phyloP scores from a whole-genome alignment of 176 grass and related monocot species.

The Aegilops sharonensis region DNA sequence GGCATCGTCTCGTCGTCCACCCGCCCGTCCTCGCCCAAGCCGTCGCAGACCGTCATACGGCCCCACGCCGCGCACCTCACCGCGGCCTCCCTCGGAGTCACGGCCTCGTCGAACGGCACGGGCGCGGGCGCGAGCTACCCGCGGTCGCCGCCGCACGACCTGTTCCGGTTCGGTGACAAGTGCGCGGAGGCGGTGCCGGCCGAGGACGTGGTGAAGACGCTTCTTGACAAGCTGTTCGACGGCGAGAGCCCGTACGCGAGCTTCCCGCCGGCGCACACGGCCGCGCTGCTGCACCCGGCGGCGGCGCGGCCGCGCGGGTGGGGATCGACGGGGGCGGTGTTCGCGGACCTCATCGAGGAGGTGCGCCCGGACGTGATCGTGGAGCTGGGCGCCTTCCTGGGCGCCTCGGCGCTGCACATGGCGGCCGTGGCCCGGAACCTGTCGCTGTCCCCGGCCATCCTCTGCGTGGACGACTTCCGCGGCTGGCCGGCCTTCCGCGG shows the following conservation, averaged over 20 bases:
- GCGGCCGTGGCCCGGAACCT: conserved; percentile 62
- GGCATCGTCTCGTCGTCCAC: conserved; percentile 59
- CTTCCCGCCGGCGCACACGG: conserved; percentile 57
- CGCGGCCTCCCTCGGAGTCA: neutral
- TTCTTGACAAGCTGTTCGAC: conserved; percentile 63
- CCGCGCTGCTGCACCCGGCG: conserved; percentile 56
- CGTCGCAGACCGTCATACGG: conserved; percentile 30
- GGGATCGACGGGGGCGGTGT: conserved; percentile 84
- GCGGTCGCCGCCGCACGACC: conserved; percentile 53
- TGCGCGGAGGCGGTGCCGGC: conserved; percentile 51
- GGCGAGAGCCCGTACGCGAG: conserved; percentile 65
- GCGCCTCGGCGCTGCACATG: conserved; percentile 98
- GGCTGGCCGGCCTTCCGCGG: conserved; percentile 80
- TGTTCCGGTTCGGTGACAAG: conserved; percentile 62
- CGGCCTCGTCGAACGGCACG: neutral
- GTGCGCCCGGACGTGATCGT: conserved; percentile 66
- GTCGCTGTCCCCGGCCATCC: conserved; percentile 71
- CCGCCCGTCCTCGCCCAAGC: conserved; percentile 15
- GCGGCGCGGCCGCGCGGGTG: conserved; percentile 62
- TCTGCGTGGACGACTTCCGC: conserved; percentile 95
- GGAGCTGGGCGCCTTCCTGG: conserved; percentile 97
- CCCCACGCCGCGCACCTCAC: conserved; percentile 31
- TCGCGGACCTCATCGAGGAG: conserved; percentile 64
- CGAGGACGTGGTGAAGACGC: conserved; percentile 49
- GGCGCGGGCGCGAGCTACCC: neutral